phyloP scores from a whole-genome alignment of 2,329 filamentous ascomycete species.

The Aureobasidium lini region DNA sequence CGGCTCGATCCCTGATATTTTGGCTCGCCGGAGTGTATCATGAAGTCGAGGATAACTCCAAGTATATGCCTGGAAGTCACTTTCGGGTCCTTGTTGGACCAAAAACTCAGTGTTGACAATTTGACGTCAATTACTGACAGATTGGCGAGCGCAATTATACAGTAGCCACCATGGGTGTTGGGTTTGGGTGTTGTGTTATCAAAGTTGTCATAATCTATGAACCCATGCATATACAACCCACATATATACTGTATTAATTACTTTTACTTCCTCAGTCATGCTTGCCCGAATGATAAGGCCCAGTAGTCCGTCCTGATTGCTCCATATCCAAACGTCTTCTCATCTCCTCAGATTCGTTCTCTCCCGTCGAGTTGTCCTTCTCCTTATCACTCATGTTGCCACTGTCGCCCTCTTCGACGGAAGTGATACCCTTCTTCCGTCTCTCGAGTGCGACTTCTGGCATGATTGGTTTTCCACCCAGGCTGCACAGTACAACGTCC shows the following conservation, averaged over 20 bases:
- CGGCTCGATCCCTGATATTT: too few relatives aligned
- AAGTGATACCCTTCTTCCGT: conserved; percentile 17
- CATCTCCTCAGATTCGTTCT: conserved; percentile 34
- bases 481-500: conserved; percentile 45
- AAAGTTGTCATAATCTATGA: too few relatives aligned
- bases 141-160: too few relatives aligned
- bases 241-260: neutral
- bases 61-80: too few relatives aligned
- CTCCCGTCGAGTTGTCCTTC: conserved; percentile 32
- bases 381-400: conserved; percentile 36
- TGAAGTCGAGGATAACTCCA: too few relatives aligned
- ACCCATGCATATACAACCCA: neutral
- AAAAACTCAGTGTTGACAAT: too few relatives aligned
- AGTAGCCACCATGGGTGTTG: too few relatives aligned
- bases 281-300: neutral
- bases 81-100: too few relatives aligned
- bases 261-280: neutral
- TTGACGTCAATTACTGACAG: too few relatives aligned
- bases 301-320: neutral
- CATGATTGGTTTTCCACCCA: conserved; percentile 42
- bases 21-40: too few relatives aligned
- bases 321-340: neutral
- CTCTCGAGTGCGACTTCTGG: conserved; percentile 27
- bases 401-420: conserved; percentile 21
- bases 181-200: too few relatives aligned